phyloP scores from a whole-genome alignment of 2,329 filamentous ascomycete species.

The Metarhizium anisopliae region DNA sequence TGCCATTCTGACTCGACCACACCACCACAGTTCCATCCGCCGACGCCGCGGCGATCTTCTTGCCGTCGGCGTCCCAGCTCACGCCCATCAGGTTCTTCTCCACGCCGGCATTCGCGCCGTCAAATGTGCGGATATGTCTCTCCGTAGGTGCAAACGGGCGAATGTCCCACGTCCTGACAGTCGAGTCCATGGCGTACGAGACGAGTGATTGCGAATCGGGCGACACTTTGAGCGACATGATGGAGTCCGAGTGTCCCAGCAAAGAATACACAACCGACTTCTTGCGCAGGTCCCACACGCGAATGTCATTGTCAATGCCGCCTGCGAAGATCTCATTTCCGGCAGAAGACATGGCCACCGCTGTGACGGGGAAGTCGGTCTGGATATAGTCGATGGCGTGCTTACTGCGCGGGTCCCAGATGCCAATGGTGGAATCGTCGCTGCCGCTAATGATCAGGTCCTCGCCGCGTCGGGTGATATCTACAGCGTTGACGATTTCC shows the following conservation, averaged over 20 bases:
- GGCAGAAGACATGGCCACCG: conserved; percentile 82
- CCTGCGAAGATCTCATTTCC: conserved; percentile 94
- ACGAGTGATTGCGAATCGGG: conserved; percentile 85
- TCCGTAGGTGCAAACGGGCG: conserved; percentile 87
- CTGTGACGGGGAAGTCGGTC: conserved; percentile 86
- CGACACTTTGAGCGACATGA: conserved; percentile 85
- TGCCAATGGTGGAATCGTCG: conserved; percentile 86
- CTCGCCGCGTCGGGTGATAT: conserved; percentile 81
- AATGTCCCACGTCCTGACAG: conserved; percentile 92
- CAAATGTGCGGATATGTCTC: conserved; percentile 76
- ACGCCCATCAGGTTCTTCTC: conserved; percentile 89
- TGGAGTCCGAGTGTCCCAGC: conserved; percentile 81
- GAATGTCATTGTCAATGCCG: conserved; percentile 94
- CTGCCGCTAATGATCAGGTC: conserved; percentile 85
- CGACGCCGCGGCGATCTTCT: conserved; percentile 79
- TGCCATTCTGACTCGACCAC: conserved; percentile 84
- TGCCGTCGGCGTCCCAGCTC: conserved; percentile 81
- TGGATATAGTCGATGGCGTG: conserved; percentile 80
- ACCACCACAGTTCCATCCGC: conserved; percentile 86
- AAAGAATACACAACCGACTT: conserved; percentile 81
- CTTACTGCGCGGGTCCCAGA: conserved; percentile 93
- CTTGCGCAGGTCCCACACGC: conserved; percentile 94
- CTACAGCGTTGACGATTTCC: conserved; percentile 88
- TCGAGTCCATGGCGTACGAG: conserved; percentile 90
- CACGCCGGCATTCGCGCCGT: conserved; percentile 77